Base-by-base conservation (phyloP, 352 stramenopile species). In the Phytophthora idaei region DNA sequence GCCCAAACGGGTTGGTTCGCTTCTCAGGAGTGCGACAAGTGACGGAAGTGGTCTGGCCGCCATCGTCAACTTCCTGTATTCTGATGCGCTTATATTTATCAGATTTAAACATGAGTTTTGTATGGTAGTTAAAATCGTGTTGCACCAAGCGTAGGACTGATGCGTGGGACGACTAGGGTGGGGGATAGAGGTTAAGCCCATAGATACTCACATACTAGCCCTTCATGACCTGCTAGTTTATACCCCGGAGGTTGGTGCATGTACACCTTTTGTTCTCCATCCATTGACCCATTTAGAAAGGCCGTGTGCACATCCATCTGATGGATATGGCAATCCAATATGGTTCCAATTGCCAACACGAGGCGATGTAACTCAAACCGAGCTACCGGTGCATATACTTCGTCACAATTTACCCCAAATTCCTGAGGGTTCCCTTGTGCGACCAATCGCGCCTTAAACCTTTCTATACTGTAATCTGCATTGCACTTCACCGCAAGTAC, bases 321-420 rank as follows among this genome's bases (percentile, higher is more conserved):
- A 45, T 45, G 14, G 15, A 45, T 45, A 21, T 45, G 39, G 50
- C 28, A 39, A 34, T 53, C 14, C 12, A 42, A 45, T 39, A 41
- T 53, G 47, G 27, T 27, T 53, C 27, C 28, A 25, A 41, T 53
- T 37, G 28, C 47, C 47, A 53, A 10, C 27, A 53, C 47, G 11
- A 53, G 47, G 8, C 47, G 11, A 25, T 41, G 47, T n/a, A 27
- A 53, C 47, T 53, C 47, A 53, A 53, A 39, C 17, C 12, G 10
- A 45, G 39, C 39, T 25, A 45, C 39, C 11, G 39, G 39, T 21
- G 14, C 39, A 45, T 21, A 45, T 12, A 45, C 14, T 45, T 45
- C 39, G 12, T 45, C 14, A 25, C 12, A 8, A 2, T 45, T 45
- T 45, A 21, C 39, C 15, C 17, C 39, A 45, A 25, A 45, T 21